Evolutionary conservation across 2,329 filamentous ascomycete species (phyloP).

Genomic region (Verticillium nubilum): DNA sequence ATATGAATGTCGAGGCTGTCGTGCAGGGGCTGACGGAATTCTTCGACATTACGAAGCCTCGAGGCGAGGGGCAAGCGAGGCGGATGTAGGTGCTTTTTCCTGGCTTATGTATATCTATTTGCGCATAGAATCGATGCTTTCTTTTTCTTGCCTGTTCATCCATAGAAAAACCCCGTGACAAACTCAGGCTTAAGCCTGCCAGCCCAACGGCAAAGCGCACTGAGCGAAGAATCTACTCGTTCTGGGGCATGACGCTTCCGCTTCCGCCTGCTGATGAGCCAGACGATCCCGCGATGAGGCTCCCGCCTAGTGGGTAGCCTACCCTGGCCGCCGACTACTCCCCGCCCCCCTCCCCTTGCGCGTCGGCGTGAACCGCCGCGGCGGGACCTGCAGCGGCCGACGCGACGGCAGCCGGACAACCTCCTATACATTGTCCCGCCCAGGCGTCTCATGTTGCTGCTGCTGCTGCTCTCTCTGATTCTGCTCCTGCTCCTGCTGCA

Average conservation of each 20-base stretch:
- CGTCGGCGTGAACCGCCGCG: slow-evolving; percentile 9
- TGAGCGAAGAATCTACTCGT: too few species aligned
- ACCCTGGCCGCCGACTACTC: neutral
- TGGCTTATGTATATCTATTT: too few species aligned
- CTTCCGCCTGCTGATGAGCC: too few species aligned
- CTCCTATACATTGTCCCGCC: neutral
- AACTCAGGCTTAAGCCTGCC: too few species aligned
- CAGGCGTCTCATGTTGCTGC: neutral
- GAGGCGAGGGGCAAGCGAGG: slow-evolving; percentile 8
- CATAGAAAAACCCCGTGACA: too few species aligned
- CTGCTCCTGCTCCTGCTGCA: neutral
- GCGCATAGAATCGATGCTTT: too few species aligned
- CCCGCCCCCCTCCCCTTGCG: slow-evolving; percentile 2
- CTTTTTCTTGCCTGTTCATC: too few species aligned
- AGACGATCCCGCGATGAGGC: too few species aligned
- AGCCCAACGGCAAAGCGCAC: too few species aligned
- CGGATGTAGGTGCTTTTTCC: neutral
- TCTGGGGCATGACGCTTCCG: too few species aligned
- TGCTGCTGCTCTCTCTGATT: neutral
- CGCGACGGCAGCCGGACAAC: neutral
- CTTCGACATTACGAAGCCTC: slow-evolving; percentile 65
- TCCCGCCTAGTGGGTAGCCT: neutral
- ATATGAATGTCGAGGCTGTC: slow-evolving; percentile 81
- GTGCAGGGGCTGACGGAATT: slow-evolving; percentile 75
- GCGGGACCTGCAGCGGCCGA: slow-evolving; percentile 7